Evolutionary conservation across 2,329 filamentous ascomycete genomes (phyloP), one percentile per base, ranked within the genome.

Genomic region (Cytospora paraplurivora): DNA sequence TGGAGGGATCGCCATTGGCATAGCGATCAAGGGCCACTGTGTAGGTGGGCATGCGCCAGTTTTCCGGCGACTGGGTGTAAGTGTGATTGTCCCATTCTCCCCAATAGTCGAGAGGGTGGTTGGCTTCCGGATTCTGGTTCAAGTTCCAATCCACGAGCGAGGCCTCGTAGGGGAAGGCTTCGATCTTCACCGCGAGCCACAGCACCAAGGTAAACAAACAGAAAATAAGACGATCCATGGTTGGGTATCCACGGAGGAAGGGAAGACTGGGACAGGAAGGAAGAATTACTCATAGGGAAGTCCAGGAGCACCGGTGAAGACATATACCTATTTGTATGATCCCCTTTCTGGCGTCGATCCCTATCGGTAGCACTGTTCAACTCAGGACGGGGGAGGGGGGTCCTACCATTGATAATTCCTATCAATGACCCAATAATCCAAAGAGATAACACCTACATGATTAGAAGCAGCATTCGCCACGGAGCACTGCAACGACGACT

Each of bases 11-110:
- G 13, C 85, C 85, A 68, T 88, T 87, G 33, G 85, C 83, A 68
- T 84, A 88, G 62, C 84, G 76, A 71, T 88, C 85, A 13, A 87
- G 73, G 68, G 86, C 86, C 53, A 88, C 76, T 13, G 83, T 85
- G 70, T 88, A 88, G 21, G 58, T 64, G 27, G 64, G 64, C 57
- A 64, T 57, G 17, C 64, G 57, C 64, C 64, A 66, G 19, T 66
- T 66, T 10, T 59, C 27, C 13, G 64, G 64, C 2, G 64, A 66
- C 13, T 54, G 57, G 4, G 52, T 54, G 49, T 61, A 66, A 4
- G 53, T 47, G n/a, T 66, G 64, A 6, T 57, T 57, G 8, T 58
- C 37, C 64, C 64, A 66, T 47, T 59, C 64, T 15, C 64, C 64
- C 62, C 62, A 64, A n/a, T 66, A 66, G 3, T 66, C 58, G 13